phyloP scores from a whole-genome alignment of 176 grass and related monocot species.

The Musa schizocarpa region DNA sequence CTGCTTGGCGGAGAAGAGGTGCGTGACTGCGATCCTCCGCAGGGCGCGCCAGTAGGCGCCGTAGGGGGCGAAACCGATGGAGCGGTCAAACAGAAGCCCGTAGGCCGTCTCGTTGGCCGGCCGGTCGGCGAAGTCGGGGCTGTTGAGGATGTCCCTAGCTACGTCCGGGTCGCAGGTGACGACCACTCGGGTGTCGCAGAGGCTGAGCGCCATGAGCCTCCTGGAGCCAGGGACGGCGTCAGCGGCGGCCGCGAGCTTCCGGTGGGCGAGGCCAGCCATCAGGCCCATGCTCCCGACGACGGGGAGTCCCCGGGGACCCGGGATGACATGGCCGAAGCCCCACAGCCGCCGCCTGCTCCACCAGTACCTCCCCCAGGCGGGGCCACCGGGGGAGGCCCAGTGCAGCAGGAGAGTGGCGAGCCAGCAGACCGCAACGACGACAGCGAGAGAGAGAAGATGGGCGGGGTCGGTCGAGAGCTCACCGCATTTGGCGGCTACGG shows the following conservation, averaged over 20 bases:
- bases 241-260: conserved; percentile 46
- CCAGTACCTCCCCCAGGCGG: conserved; percentile 67
- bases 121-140: conserved; percentile 59
- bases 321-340: conserved; percentile 21
- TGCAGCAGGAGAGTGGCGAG: conserved; percentile 37
- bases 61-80: conserved; percentile 78
- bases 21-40: conserved; percentile 46
- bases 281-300: conserved; percentile 55
- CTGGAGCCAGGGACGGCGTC: background rate
- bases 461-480: conserved; percentile 12
- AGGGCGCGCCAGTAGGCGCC: conserved; percentile 69
- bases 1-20: conserved; percentile 71
- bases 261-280: conserved; percentile 65
- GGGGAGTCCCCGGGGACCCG: conserved; percentile 45
- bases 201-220: conserved; percentile 58
- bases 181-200: conserved; percentile 49
- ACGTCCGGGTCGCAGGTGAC: conserved; percentile 63
- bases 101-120: conserved; percentile 71
- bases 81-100: conserved; percentile 67
- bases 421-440: conserved; percentile 5
- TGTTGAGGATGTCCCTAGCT: conserved; percentile 45
- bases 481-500: conserved; percentile 54
- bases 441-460: conserved; percentile 18
- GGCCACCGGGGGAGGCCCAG: conserved; percentile 53
- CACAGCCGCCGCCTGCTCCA: conserved; percentile 15